These are phyloP conservation scores for Daedaleopsis sinensis DNA, from an alignment of 768 basidiomycete species.

Conservation along the genomic window DNA sequence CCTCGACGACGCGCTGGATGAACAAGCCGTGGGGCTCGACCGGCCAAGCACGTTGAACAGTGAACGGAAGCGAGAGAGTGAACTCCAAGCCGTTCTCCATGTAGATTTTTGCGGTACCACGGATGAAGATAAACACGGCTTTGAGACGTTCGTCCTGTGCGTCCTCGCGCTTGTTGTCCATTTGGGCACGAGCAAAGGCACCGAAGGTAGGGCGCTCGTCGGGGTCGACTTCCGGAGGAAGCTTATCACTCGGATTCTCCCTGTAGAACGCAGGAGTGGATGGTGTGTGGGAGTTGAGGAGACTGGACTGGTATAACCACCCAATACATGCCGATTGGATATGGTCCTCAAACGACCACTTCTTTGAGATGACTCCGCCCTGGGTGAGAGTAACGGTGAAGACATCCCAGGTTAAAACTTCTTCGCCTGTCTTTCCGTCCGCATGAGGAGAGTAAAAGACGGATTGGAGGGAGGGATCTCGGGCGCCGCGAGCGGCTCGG, in stretches of 20 bases:
- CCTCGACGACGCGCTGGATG: constrained; percentile 74
- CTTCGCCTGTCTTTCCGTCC: constrained; percentile 24
- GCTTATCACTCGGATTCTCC: constrained; percentile 31
- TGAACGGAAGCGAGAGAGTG: constrained; percentile 80
- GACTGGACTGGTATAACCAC: constrained; percentile 58
- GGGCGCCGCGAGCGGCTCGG: constrained; percentile 41
- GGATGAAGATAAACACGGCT: constrained; percentile 77
- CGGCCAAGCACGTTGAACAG: constrained; percentile 80
- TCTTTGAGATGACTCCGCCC: constrained; percentile 71
- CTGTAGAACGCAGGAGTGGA: constrained; percentile 32
- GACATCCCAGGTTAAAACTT: constrained; percentile 73
- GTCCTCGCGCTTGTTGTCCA: constrained; percentile 41
- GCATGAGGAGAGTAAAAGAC: constrained; percentile 2
- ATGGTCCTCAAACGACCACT: constrained; percentile 74
- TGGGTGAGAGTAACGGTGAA: constrained; percentile 62
- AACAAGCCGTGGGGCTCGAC: constrained; percentile 77
- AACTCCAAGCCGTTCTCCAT: constrained; percentile 72
- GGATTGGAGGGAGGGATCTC: constrained; percentile 4
- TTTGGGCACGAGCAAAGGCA: constrained; percentile 38
- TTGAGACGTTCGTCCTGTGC: constrained; percentile 47
- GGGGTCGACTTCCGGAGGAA: constrained; percentile 28
- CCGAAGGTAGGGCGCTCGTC: constrained; percentile 40
- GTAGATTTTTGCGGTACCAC: constrained; percentile 74
- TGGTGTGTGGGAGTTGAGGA: constrained; percentile 30
- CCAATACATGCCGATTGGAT: constrained; percentile 85